Evolutionary conservation across 1,139 yeast genomes (phyloP).

Genomic region (Pichia sp.): DNA sequence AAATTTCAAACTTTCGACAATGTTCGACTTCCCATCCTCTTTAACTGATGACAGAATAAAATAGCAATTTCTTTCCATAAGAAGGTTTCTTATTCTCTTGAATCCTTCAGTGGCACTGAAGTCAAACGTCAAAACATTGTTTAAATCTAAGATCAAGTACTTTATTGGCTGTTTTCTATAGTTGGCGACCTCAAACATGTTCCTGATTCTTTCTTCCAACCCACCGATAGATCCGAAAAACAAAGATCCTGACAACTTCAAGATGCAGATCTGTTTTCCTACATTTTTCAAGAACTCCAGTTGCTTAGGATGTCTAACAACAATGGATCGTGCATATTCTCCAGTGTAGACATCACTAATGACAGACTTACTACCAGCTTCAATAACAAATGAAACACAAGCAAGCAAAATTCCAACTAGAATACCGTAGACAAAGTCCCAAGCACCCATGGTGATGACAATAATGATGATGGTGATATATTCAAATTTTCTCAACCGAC

Average conservation of each 20-base stretch:
- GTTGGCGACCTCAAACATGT: conserved; percentile 49
- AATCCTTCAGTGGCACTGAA: conserved; percentile 97
- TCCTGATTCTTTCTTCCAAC: conserved; percentile 68
- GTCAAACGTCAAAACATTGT: conserved; percentile 71
- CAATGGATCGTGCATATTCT: conserved; percentile 84
- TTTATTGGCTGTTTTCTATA: conserved; percentile 55
- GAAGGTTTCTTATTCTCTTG: conserved; percentile 72
- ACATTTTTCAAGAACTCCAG: conserved; percentile 78
- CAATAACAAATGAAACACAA: conserved; percentile 85
- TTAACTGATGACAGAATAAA: conserved; percentile 72
- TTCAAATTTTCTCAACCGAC: conserved; percentile 68
- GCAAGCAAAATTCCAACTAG: conserved; percentile 87
- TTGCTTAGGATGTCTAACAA: conserved; percentile 84
- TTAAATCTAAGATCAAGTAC: conserved; percentile 78
- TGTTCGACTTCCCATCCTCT: conserved; percentile 43
- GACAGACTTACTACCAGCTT: conserved; percentile 80
- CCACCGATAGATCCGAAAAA: conserved; percentile 96
- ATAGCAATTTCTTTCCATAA: conserved; percentile 62
- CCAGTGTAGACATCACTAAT: conserved; percentile 83
- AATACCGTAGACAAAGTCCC: conserved; percentile 92
- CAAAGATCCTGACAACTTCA: conserved; percentile 79
- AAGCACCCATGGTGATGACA: conserved; percentile 89
- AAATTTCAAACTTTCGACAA: conserved; percentile 56
- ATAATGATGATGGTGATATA: conserved; percentile 77
- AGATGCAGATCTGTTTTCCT: conserved; percentile 84